Base-by-base conservation (phyloP, 441 rosid species). In the Pelargonium australe region DNA sequence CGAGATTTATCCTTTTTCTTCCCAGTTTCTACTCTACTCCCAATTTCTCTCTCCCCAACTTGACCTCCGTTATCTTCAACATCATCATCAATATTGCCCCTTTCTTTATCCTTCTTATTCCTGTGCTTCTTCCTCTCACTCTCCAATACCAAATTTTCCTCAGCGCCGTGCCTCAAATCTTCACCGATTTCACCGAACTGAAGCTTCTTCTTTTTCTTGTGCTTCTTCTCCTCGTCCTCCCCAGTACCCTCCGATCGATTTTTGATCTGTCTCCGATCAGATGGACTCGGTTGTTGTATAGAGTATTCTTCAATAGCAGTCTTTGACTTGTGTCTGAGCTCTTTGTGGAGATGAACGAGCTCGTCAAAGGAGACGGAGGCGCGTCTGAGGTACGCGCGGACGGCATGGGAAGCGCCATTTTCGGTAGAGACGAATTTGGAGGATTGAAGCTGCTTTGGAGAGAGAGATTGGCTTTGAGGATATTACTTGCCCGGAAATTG, bases 321-420 rank as follows among this genome's bases (percentile, higher is more conserved):
- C 37, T 31, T 31, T 44, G 49, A 44, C 12, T 44, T 44, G 49
- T 44, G 49, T 44, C 12, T 8, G 49, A 44, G 49, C 5, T 44
- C 49, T 11, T 44, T 44, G 49, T 44, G 49, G 49, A 44, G 49
- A 6, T 7, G 49, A 11, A 44, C 12, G 49, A 44, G 49, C 49
- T 44, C 49, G 49, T 44, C 49, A 11, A 44, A 44, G 49, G 49
- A 44, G 49, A 11, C 69, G 28, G 83, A 75, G 67, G 90, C 72
- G 64, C 88, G 88, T 60, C 82, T 80, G 5, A 90, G 88, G 68
- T 88, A 88, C 0, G 89, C 85, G 12, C 72, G 51, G 20, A 87
- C 80, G 63, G 86, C 89, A 70, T 79, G 88, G 16, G 92, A 81
- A 25, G 89, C 84, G 7, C 87, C 82, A 5, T 72, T 88, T 19